These are phyloP conservation scores for Hypoxylon crocopeplum DNA, from an alignment of 495 filamentous ascomycete genomes.

Conservation along the genomic window DNA sequence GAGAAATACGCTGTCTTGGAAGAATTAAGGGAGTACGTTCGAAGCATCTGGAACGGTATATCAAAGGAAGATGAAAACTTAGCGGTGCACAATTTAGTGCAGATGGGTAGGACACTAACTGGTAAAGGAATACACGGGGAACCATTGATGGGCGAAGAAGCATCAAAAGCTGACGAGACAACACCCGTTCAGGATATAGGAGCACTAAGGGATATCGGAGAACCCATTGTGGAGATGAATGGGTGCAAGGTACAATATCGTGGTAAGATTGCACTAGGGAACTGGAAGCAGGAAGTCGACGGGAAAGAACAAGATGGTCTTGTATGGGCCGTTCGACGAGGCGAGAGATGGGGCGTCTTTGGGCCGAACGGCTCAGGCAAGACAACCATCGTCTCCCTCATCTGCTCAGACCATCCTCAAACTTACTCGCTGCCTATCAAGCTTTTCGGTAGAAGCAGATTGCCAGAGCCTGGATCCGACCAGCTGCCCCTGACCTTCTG, in stretches of 20 bases:
- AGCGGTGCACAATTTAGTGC: conserved; percentile 55
- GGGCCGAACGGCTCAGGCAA: conserved; percentile 92
- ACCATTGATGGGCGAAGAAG: conserved; percentile 37
- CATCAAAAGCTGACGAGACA: conserved; percentile 3
- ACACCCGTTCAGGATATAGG: not conserved
- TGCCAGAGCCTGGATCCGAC: conserved; percentile 70
- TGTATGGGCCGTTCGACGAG: conserved; percentile 81
- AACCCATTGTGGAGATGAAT: conserved; percentile 84
- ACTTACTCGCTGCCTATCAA: conserved; percentile 87
- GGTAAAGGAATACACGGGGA: conserved; percentile 51
- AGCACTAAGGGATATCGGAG: conserved; percentile 43
- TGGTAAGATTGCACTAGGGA: conserved; percentile 74
- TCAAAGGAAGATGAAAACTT: conserved; percentile 45
- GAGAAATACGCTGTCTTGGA: conserved; percentile 59
- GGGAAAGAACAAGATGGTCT: conserved; percentile 63
- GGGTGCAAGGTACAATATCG: conserved; percentile 82
- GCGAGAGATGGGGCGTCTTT: conserved; percentile 89
- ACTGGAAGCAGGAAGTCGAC: conserved; percentile 70
- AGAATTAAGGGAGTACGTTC: conserved; percentile 52
- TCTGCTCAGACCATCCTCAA: conserved; percentile 95
- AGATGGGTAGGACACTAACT: conserved; percentile 57
- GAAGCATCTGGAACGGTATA: conserved; percentile 44
- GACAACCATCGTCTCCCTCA: conserved; percentile 88
- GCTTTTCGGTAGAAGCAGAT: conserved; percentile 80
- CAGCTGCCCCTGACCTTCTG: conserved; percentile 83